Conservation (phyloP, 1,139 yeast species). For the Yamadazyma jaroonii region DNA sequence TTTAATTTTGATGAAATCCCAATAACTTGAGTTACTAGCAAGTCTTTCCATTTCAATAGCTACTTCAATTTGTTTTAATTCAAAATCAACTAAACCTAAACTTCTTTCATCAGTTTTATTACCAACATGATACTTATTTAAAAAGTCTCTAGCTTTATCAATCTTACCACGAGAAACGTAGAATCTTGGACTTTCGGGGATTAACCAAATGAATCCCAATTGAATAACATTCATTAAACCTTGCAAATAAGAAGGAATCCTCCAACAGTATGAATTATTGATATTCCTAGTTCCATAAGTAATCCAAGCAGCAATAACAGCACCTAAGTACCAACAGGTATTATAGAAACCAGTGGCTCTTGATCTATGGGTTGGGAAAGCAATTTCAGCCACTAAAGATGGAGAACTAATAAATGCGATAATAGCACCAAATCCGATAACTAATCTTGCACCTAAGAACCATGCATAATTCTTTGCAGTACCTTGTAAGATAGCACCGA, state of each 20-base stretch:
- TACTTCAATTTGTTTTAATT: conserved; percentile 32
- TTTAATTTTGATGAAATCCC: conserved; percentile 9
- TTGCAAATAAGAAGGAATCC: conserved; percentile 46
- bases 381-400: conserved; percentile 36
- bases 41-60: conserved; percentile 19
- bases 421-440: conserved; percentile 43
- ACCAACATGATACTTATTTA: conserved; percentile 19
- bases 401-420: conserved; percentile 36
- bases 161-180: conserved; percentile 36
- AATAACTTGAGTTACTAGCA: conserved; percentile 3
- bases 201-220: conserved; percentile 20
- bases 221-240: conserved; percentile 15
- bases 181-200: conserved; percentile 63
- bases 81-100: conserved; percentile 16
- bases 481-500: conserved; percentile 44
- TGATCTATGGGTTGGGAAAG: conserved; percentile 50
- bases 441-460: conserved; percentile 35
- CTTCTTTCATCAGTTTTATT: conserved; percentile 31
- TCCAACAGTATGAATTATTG: conserved; percentile 28
- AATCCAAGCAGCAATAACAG: conserved; percentile 52
- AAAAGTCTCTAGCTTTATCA: conserved; percentile 31
- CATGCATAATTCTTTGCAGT: conserved; percentile 29
- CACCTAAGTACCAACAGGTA: conserved; percentile 50
- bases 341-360: conserved; percentile 43
- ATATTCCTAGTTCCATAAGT: conserved; percentile 43